Evolutionary conservation across 75 land plant genomes (phyloP), one percentile per base, ranked within the genome.

Genomic region (Sequoia sempervirens): DNA sequence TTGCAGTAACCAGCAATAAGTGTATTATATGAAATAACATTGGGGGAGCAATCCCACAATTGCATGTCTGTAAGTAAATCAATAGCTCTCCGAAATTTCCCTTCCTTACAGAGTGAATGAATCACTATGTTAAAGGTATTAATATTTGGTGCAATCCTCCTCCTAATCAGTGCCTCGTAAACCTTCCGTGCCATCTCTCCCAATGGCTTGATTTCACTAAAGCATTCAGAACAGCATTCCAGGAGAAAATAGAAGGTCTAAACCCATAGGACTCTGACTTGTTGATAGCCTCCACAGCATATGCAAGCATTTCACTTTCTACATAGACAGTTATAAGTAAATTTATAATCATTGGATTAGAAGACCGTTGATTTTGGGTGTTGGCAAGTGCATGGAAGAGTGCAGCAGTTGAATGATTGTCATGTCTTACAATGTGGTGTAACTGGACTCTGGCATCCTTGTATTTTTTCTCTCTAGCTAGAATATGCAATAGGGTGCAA

Each of bases 1-100:
- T 91, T 94, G 84, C 92, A 90, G 43, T 90, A 87, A 10, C 93
- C 93, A 80, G 86, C 84, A 69, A 94, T 94, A 20, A 94, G 89
- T 4, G 87, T 89, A 80, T 93, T 95, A 84, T 86, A 95, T 0
- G 95, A 89, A 50, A 92, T 81, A 26, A 82, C 84, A 36, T 85
- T 82, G 4, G 96, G 95, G 18, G 69, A 79, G 79, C 90, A 70
- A 13, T 88, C 93, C 85, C 80, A 86, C 1, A 83, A 75, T 73
- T 87, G 87, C 92, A 94, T 93, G 69, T 94, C 96, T 82, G 92
- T 82, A 10, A 92, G 45, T 64, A 91, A 40, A 74, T 90, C 91
- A 75, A 52, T 66, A 14, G 94, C 97, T 61, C 83, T 86, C 64
- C 84, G 83, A 80, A 92, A 81, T 85, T 87, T 93, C 69, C 96